Percentiles rank a stretch among this genome's conserved stretches.
Conservation (phyloP, 352 stramenopile species). For the Globisporangium nagaii region DNA sequence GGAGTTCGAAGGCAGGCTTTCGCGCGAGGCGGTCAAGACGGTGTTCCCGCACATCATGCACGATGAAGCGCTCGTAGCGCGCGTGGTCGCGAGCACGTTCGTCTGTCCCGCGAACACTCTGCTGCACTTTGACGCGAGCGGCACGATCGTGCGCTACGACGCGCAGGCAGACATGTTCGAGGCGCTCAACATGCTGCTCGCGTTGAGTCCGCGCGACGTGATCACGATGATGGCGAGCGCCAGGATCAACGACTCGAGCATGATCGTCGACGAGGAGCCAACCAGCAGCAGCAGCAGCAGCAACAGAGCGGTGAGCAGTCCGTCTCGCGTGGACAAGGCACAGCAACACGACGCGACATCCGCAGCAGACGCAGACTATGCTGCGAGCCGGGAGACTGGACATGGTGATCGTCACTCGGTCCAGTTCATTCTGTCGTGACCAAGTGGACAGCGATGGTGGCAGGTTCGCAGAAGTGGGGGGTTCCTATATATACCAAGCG, state of each 20-base stretch:
- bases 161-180: constrained; percentile 3
- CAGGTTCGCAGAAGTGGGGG: no score
- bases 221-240: constrained; percentile 4
- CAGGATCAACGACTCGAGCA: not conserved
- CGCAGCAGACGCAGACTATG: no score
- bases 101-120: not conserved
- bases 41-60: constrained; percentile 5
- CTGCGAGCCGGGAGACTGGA: no score
- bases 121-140: constrained; percentile 4
- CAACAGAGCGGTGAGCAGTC: not conserved
- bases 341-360: no score
- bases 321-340: not conserved
- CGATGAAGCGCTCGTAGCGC: not conserved
- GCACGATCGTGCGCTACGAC: constrained; percentile 3
- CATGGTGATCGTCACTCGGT: not conserved
- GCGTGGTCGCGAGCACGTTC: not conserved
- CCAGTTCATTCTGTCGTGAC: not conserved
- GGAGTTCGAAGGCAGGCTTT: not conserved
- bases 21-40: not conserved
- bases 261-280: not conserved
- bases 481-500: not conserved
- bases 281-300: not conserved
- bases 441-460: no score
- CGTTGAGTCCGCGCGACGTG: not conserved
- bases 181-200: not conserved